These are phyloP conservation scores for Zea luxurians DNA, from an alignment of 176 grass and related monocot species.

Conservation along the genomic window DNA sequence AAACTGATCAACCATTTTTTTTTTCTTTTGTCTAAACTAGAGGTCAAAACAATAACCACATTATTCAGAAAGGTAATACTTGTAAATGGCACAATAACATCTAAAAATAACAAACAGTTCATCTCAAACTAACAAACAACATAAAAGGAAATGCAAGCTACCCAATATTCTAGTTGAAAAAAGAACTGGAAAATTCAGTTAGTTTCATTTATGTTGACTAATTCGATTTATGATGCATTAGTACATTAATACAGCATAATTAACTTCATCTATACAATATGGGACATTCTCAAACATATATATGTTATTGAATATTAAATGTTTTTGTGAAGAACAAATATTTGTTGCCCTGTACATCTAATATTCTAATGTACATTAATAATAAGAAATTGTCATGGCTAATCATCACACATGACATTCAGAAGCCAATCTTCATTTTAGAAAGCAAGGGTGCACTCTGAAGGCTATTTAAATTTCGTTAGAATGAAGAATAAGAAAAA, in stretches of 20 bases:
- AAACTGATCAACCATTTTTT: neutral
- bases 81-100: conserved; percentile 1
- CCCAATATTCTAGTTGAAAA: neutral
- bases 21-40: neutral
- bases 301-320: conserved; percentile 13
- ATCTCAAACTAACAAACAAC: neutral
- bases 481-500: neutral
- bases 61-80: neutral
- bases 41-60: neutral
- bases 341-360: neutral
- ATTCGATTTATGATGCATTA: neutral
- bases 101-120: neutral
- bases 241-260: neutral
- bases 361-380: neutral
- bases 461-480: neutral
- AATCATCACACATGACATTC: neutral
- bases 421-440: neutral
- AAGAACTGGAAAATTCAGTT: neutral
- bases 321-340: neutral
- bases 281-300: conserved; percentile 1
- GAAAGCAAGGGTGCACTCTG: neutral
- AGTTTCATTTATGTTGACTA: neutral
- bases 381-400: neutral
- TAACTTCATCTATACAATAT: neutral
- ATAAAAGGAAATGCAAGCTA: neutral